These are phyloP conservation scores for Sarocladiaceae sp. DNA, from an alignment of 2,329 filamentous ascomycete species.

Conservation along the genomic window DNA sequence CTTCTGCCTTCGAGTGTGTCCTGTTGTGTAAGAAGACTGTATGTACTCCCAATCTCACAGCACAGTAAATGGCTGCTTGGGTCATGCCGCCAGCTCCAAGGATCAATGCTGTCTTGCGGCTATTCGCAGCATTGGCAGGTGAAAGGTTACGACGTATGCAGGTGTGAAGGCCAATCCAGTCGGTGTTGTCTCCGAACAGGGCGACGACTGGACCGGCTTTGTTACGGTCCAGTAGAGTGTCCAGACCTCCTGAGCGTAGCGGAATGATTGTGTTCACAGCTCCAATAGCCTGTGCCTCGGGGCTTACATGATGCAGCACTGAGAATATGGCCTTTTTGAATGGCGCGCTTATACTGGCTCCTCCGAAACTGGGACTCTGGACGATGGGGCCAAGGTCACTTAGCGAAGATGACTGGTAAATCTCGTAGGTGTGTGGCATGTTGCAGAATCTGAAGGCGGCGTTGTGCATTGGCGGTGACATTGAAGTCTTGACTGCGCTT, in stretches of 20 bases:
- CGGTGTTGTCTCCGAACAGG: conserved; percentile 60
- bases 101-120: conserved; percentile 30
- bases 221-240: conserved; percentile 34
- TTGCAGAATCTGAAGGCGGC: conserved; percentile 51
- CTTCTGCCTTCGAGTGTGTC: conserved; percentile 43
- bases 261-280: conserved; percentile 60
- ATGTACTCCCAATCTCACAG: conserved; percentile 52
- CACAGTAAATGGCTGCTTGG: conserved; percentile 48
- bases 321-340: conserved; percentile 56
- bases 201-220: conserved; percentile 48
- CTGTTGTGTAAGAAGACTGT: conserved; percentile 55
- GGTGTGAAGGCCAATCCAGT: conserved; percentile 59
- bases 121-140: conserved; percentile 45
- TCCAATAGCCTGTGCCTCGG: conserved; percentile 56
- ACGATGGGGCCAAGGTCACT: conserved; percentile 47
- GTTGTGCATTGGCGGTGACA: conserved; percentile 59
- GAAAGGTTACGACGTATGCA: conserved; percentile 55
- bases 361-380: conserved; percentile 51
- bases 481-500: conserved; percentile 49
- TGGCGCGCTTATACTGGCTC: conserved; percentile 53
- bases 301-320: conserved; percentile 50
- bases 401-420: conserved; percentile 45
- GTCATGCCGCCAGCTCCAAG: conserved; percentile 38
- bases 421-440: conserved; percentile 50
- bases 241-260: conserved; percentile 35